Evolutionary conservation across 208 protist genomes (phyloP), one percentile per base, ranked within the genome.

Genomic region (Novymonas esmeraldas): DNA sequence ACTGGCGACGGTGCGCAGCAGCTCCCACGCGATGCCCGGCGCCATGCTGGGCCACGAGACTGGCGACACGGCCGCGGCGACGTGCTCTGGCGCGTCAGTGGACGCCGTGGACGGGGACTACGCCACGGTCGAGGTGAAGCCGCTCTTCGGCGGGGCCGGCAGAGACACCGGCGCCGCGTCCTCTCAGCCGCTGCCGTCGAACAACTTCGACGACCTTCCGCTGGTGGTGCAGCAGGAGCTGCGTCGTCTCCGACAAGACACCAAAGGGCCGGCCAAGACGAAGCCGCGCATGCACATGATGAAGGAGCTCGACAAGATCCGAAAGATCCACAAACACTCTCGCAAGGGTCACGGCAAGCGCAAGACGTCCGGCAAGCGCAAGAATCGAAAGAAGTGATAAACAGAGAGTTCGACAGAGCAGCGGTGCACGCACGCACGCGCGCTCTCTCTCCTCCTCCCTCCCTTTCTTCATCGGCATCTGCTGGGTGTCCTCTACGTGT

Each of bases 271-370:
- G 11, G 58, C 83, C 5, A 78, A 70, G 31, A 94, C 87, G 22
- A 91, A 89, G 68, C 63, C 90, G 44, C 82, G 78, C 41, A 10
- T 94, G 49, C 80, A 79, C 50, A 87, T 90, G 82, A 57, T 93
- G 81, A 93, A 93, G 74, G 87, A 92, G 73, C 76, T 95, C 46
- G 76, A 91, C 56, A 95, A 95, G 74, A 94, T 94, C 36, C 83
- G 84, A 7, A 94, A 94, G 76, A 95, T 95, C 44, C 80, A 81
- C 58, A 92, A 93, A 63, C 75, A 95, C 75, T 94, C 87, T 1
- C 73, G 87, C 13, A 95, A 95, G 69, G 90, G 90, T n/a, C 90
- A 95, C 76, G 87, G 87, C 42, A 95, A 95, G 78, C 85, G 86
- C 45, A 86, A 73, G n/a, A 73, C 87, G 18, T 91, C 84, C 20